Conservation (phyloP, 306 rosid genomes). For the Alnus glutinosa region DNA sequence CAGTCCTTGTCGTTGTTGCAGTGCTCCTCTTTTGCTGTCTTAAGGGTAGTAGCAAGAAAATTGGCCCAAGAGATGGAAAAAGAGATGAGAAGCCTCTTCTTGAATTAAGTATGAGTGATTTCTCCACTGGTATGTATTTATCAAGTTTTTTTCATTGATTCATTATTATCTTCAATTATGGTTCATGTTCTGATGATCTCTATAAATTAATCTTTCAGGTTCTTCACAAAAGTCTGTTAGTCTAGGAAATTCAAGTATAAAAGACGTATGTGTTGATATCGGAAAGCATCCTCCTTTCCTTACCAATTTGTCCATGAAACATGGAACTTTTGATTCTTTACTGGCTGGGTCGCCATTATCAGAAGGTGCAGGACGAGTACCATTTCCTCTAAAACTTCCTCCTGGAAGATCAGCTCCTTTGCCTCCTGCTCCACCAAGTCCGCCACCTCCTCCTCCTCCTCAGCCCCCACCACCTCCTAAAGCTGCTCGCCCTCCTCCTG, state of each 20-base stretch:
- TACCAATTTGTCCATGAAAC: constrained; percentile 30
- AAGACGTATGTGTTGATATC: constrained; percentile 29
- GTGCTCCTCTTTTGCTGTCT: constrained; percentile 43
- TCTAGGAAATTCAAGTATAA: constrained; percentile 36
- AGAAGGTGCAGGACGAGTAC: constrained; percentile 32
- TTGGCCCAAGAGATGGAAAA: constrained; percentile 28
- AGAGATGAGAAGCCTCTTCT: constrained; percentile 56
- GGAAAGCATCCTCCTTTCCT: constrained; percentile 31
- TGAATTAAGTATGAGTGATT: constrained; percentile 39
- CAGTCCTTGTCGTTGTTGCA: constrained; percentile 27
- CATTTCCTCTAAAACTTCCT: constrained; percentile 48
- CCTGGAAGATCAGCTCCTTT: constrained; percentile 50
- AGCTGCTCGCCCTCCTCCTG: constrained; percentile 51
- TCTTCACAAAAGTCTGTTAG: constrained; percentile 52
- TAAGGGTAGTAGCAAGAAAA: constrained; percentile 23
- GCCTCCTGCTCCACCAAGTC: constrained; percentile 46
- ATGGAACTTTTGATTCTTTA: constrained; percentile 32
- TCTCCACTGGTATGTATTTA: constrained; percentile 51
- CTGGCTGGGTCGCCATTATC: constrained; percentile 30
- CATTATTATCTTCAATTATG: constrained; percentile 7
- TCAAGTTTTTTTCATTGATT: constrained; percentile 16
- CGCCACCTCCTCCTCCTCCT: constrained; percentile 35
- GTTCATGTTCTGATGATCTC: constrained; percentile 20
- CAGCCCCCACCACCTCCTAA: constrained; percentile 46
- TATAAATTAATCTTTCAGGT: constrained; percentile 41